Conservation (phyloP, 2,329 filamentous ascomycete species). For the Fusarium buharicum region DNA sequence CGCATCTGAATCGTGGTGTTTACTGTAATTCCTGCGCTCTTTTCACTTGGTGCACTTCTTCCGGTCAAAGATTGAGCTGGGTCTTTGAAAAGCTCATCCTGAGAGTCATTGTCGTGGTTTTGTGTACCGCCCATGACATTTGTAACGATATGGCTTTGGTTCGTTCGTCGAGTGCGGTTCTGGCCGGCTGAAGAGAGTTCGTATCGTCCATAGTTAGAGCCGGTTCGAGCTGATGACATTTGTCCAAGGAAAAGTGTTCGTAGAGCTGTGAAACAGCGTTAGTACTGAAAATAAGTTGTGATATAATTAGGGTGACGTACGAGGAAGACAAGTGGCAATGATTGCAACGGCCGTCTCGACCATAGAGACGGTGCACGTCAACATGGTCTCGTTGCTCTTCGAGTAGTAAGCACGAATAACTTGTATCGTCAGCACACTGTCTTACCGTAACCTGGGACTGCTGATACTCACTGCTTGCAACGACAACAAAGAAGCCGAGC, state of each 20-base stretch:
- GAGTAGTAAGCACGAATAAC: conserved; percentile 52
- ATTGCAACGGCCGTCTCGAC: conserved; percentile 54
- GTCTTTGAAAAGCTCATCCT: conserved; percentile 40
- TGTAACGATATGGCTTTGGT: conserved; percentile 36
- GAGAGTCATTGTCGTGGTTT: conserved; percentile 35
- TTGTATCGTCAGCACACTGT: conserved; percentile 3
- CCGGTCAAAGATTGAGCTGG: not conserved
- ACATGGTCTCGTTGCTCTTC: conserved; percentile 49
- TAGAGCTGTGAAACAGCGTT: conserved; percentile 12
- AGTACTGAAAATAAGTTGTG: not conserved
- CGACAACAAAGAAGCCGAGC: conserved; percentile 48
- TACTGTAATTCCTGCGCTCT: conserved; percentile 32
- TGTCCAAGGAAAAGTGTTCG: conserved; percentile 37
- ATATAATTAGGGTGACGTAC: conserved; percentile 11
- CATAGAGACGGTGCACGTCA: conserved; percentile 53
- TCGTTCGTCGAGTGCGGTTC: conserved; percentile 32
- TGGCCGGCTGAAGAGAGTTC: conserved; percentile 38
- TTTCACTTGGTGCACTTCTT: conserved; percentile 6
- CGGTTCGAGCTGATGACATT: conserved; percentile 31
- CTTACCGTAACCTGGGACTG: fast-evolving
- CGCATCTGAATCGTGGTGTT: conserved; percentile 38
- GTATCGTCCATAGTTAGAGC: conserved; percentile 38
- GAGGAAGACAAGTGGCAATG: conserved; percentile 53
- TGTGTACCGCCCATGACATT: conserved; percentile 40
- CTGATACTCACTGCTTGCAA: conserved; percentile 44